phyloP scores from a whole-genome alignment of 108 stramenopile genomes.

The Pseudonitzschia pungens region DNA sequence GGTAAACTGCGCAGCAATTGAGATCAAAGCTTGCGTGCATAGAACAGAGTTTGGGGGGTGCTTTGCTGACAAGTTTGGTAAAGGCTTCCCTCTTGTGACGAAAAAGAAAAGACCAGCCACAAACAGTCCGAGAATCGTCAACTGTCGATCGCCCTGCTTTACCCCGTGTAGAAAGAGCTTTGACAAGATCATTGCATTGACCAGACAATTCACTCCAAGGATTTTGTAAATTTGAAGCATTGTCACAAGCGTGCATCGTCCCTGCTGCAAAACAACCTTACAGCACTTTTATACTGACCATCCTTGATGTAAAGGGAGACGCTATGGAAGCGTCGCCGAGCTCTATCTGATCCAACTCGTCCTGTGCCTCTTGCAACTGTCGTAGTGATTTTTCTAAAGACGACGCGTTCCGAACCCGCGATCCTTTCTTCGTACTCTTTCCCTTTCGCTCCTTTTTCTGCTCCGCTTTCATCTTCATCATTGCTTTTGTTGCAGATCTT shows the following conservation, averaged over 20 bases:
- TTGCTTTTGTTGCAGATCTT: conserved; percentile 46
- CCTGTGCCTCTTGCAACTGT: conserved; percentile 76
- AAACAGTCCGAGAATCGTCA: conserved; percentile 84
- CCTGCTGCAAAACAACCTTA: conserved; percentile 91
- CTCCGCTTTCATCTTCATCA: conserved; percentile 48
- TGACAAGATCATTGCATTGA: conserved; percentile 91
- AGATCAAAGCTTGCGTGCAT: conserved; percentile 62
- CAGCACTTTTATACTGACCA: conserved; percentile 81
- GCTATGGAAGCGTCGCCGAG: conserved; percentile 98
- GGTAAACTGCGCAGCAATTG: conserved; percentile 85
- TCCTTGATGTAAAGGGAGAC: conserved; percentile 94
- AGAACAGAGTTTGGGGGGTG: conserved; percentile 91
- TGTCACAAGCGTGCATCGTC: conserved; percentile 93
- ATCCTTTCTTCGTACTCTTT: conserved; percentile 33
- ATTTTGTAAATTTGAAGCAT: conserved; percentile 96
- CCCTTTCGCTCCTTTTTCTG: conserved; percentile 47
- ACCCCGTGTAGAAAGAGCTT: conserved; percentile 92
- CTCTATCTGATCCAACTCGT: conserved; percentile 64
- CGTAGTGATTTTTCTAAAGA: conserved; percentile 52
- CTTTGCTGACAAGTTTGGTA: conserved; percentile 65
- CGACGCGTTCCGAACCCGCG: conserved; percentile 22
- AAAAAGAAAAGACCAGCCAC: conserved; percentile 92
- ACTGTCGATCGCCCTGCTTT: conserved; percentile 95
- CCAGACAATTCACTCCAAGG: conserved; percentile 95
- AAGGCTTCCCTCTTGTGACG: conserved; percentile 89